A percentile compares a stretch with the other conserved stretches of the same genome.
Evolutionary conservation across 2,329 filamentous ascomycete genomes (phyloP).

Genomic region (Diaporthe sp.): DNA sequence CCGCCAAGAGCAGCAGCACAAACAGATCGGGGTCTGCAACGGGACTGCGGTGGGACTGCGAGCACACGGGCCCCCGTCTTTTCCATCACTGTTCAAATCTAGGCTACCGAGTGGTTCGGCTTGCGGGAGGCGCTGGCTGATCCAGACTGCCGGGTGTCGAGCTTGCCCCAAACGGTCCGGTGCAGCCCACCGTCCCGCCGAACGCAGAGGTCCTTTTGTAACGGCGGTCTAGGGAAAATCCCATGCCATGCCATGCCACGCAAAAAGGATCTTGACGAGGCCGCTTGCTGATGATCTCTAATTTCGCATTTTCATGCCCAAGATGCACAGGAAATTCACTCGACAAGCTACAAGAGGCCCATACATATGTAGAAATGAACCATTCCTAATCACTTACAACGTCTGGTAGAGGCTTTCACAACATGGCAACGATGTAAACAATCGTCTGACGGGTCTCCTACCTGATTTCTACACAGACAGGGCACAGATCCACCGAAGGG

Average conservation of each 20-base stretch:
- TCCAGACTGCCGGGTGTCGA: constrained; percentile 31
- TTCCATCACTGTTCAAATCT: neutral
- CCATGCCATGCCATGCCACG: neutral
- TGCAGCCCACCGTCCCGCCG: neutral
- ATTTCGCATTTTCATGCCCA: neutral
- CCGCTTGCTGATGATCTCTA: neutral
- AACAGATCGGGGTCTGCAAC: neutral
- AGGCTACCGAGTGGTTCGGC: neutral
- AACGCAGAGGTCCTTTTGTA: constrained; percentile 5
- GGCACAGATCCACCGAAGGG: neutral
- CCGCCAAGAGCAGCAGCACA: constrained; percentile 24
- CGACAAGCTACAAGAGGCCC: neutral
- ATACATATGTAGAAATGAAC: too few relatives aligned
- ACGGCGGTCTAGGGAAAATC: neutral
- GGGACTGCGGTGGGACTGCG: neutral
- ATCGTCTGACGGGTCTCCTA: neutral
- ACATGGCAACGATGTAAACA: neutral
- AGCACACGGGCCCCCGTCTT: neutral
- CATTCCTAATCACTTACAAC: neutral
- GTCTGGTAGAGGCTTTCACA: neutral
- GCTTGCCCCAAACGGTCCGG: constrained; percentile 22
- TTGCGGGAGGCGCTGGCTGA: constrained; percentile 1
- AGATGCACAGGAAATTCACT: neutral
- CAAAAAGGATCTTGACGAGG: neutral
- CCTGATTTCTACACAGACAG: neutral